Base-by-base conservation (phyloP, 768 basidiomycete species). In the Pulveroboletus sp. region DNA sequence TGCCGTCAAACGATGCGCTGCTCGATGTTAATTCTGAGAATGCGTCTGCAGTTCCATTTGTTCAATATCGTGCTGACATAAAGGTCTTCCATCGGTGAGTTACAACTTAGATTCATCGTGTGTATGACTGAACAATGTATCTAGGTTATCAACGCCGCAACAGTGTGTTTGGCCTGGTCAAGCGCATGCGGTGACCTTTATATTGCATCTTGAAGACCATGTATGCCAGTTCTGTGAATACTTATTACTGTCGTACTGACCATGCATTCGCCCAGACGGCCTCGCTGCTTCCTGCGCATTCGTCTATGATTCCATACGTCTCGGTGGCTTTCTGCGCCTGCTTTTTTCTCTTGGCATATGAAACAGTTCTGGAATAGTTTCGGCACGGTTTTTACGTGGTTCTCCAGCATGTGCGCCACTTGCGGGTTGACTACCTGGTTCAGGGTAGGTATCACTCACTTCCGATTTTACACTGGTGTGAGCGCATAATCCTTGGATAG, bases 61-160 rank as follows among this genome's bases (percentile, higher is more conserved):
- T 81, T 39, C 79, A 1, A 70, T 75, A 63, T 24, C 61, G 61
- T 24, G 78, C 79, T 14, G 81, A 79, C 22, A 81, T 82, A 77
- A 71, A 49, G 76, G 64, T 13, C 65, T 82, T 0, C 77, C 80
- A 7, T 71, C 70, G 22, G 75, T 71, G 40, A 29, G 68, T 57
- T 36, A 38, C 10, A 8, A 23, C 16, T 14, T 27, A 41, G 14
- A 29, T 37, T 23, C 20, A 16, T 16, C 12, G 24, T 31, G 9
- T 20, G 9, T 6, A 14, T 30, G 5, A 34, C 37, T 49, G 13
- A 27, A 50, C 20, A 8, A 6, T 29, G 13, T 23, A 38, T 49
- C n/a, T n/a, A 57, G 62, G 40, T 62, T 35, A 59, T 69, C 46
- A 69, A 69, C 29, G 68, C 68, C 26, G 62, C 58, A 30, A 57